Evolutionary conservation across 371 early-diverging fungal species (phyloP).

Genomic region (Lichtheimia ramosa): DNA sequence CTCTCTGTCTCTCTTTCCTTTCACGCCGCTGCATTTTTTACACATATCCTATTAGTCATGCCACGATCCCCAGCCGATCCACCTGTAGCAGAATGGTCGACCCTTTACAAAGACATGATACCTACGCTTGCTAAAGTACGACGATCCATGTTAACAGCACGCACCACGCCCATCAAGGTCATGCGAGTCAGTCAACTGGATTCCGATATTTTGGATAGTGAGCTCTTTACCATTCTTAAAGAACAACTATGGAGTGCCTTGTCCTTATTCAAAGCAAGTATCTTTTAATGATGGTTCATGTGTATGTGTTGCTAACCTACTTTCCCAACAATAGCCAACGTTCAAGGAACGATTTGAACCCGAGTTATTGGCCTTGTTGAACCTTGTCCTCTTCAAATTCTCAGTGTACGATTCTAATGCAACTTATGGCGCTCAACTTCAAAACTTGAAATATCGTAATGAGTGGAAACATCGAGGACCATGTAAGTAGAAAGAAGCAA

Average conservation of each 20-base stretch:
- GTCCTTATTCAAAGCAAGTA: slow-evolving; percentile 58
- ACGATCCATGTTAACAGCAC: slow-evolving; percentile 52
- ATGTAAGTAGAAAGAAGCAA: slow-evolving; percentile 38
- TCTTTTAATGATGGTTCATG: background rate
- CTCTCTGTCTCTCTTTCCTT: background rate
- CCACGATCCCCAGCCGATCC: slow-evolving; percentile 35
- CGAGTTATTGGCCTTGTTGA: slow-evolving; percentile 55
- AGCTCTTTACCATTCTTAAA: slow-evolving; percentile 72
- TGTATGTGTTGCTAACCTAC: background rate
- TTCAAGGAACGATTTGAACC: slow-evolving; percentile 63
- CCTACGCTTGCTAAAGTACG: slow-evolving; percentile 54
- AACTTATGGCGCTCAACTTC: slow-evolving; percentile 68
- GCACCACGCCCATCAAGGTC: slow-evolving; percentile 62
- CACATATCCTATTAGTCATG: slow-evolving; percentile 7
- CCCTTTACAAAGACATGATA: slow-evolving; percentile 58
- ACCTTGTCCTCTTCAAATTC: slow-evolving; percentile 61
- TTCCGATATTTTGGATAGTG: slow-evolving; percentile 80
- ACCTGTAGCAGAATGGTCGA: slow-evolving; percentile 51
- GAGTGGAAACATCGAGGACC: slow-evolving; percentile 64
- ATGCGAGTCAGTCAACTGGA: slow-evolving; percentile 88
- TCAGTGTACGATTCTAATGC: slow-evolving; percentile 66
- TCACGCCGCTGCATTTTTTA: too few relatives aligned
- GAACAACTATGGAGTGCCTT: slow-evolving; percentile 73
- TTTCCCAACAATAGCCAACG: slow-evolving; percentile 34
- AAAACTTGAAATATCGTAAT: slow-evolving; percentile 76